Conservation (phyloP, 768 basidiomycete species). For the Leccinum fibrillosum region DNA sequence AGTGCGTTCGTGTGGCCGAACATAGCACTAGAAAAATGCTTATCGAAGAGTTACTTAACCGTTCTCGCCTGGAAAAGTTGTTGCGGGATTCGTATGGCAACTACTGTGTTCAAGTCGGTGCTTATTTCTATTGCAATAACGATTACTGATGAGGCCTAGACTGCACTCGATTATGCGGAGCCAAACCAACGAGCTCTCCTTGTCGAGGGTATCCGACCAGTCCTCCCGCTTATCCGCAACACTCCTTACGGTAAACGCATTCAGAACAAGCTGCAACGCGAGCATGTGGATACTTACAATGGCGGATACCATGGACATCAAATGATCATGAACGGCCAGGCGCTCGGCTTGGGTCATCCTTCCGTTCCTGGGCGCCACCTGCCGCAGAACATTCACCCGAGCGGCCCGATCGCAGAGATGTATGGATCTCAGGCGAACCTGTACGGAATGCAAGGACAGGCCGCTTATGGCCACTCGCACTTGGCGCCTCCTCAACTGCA, state of each 20-base stretch:
- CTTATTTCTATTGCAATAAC: not conserved
- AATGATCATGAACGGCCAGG: slow-evolving; percentile 56
- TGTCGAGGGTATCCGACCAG: slow-evolving; percentile 97
- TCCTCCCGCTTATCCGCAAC: slow-evolving; percentile 96
- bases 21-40: slow-evolving; percentile 90
- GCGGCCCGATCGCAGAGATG: slow-evolving; percentile 58
- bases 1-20: slow-evolving; percentile 93
- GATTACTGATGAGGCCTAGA: slow-evolving; percentile 46
- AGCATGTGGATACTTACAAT: slow-evolving; percentile 72
- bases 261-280: slow-evolving; percentile 96
- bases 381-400: slow-evolving; percentile 48
- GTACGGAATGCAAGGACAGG: slow-evolving; percentile 57
- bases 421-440: slow-evolving; percentile 62
- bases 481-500: slow-evolving; percentile 52
- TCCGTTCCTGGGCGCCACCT: slow-evolving; percentile 53
- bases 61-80: slow-evolving; percentile 91
- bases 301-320: slow-evolving; percentile 58
- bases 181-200: slow-evolving; percentile 88
- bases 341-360: slow-evolving; percentile 43
- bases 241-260: slow-evolving; percentile 99
- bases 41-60: slow-evolving; percentile 93
- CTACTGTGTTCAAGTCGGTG: slow-evolving; percentile 83
- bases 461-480: slow-evolving; percentile 57
- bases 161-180: slow-evolving; percentile 96
- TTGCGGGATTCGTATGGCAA: slow-evolving; percentile 96